Conservation (phyloP, 805 yeast species). For the Pachysolen tannophilus region DNA sequence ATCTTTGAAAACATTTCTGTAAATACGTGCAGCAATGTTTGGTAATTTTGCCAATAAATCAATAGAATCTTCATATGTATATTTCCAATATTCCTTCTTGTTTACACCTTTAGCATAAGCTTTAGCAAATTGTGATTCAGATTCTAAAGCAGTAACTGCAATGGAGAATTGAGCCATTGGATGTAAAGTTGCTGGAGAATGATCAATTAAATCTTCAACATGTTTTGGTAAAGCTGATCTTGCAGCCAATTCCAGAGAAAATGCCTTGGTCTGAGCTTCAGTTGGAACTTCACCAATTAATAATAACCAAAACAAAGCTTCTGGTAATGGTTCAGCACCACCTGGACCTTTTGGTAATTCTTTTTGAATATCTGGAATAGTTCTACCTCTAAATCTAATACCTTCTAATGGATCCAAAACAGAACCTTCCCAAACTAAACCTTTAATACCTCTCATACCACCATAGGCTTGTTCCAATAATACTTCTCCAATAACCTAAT, state of each 20-base stretch:
- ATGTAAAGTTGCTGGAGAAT: conserved; percentile 67
- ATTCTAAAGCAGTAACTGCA: conserved; percentile 74
- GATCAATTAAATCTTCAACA: conserved; percentile 64
- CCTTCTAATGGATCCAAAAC: conserved; percentile 81
- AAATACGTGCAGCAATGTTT: conserved; percentile 72
- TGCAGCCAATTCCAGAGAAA: conserved; percentile 71
- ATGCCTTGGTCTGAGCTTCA: conserved; percentile 57
- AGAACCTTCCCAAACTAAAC: conserved; percentile 85
- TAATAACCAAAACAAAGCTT: conserved; percentile 75
- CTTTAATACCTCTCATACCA: conserved; percentile 86
- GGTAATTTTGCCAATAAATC: conserved; percentile 79
- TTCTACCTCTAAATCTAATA: conserved; percentile 77
- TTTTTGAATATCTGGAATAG: conserved; percentile 71
- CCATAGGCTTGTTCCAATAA: conserved; percentile 77
- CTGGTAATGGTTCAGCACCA: conserved; percentile 62
- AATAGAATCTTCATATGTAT: conserved; percentile 73
- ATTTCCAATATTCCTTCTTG: conserved; percentile 80
- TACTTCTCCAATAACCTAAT: conserved; percentile 58
- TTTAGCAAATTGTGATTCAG: conserved; percentile 77
- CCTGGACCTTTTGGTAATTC: conserved; percentile 70
- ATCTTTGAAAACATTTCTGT: conserved; percentile 78
- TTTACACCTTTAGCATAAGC: conserved; percentile 79
- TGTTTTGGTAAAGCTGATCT: conserved; percentile 74
- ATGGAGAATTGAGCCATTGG: conserved; percentile 89
- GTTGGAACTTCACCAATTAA: conserved; percentile 81